A percentile compares a stretch with the other conserved stretches of the same genome.
These are phyloP conservation scores for Spathaspora sp. DNA, from an alignment of 805 yeast species.

Conservation along the genomic window DNA sequence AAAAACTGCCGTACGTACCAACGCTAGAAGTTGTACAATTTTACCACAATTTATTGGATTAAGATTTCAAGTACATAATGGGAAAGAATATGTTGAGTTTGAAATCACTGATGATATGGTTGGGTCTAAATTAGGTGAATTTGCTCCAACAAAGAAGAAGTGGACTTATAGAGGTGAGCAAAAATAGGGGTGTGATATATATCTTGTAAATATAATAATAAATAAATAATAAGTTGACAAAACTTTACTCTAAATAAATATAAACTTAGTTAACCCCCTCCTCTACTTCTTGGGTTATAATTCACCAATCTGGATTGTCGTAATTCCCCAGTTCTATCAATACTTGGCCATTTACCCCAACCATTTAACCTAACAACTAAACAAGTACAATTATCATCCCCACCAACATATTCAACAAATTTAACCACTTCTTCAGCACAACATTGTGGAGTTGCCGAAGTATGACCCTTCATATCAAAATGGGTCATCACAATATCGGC, in stretches of 20 bases:
- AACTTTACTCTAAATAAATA: neutral
- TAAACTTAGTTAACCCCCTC: slow-evolving; percentile 3
- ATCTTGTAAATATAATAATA: neutral
- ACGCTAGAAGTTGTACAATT: slow-evolving; percentile 91
- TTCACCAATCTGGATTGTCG: slow-evolving; percentile 68
- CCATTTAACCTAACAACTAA: slow-evolving; percentile 74
- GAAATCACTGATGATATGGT: slow-evolving; percentile 94
- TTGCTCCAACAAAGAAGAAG: slow-evolving; percentile 89
- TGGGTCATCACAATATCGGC: slow-evolving; percentile 81
- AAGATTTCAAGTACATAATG: slow-evolving; percentile 93
- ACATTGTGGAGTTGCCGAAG: slow-evolving; percentile 74
- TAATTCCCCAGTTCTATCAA: slow-evolving; percentile 77
- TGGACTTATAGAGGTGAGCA: slow-evolving; percentile 49
- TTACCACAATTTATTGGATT: slow-evolving; percentile 95
- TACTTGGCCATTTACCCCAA: slow-evolving; percentile 91
- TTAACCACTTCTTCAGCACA: slow-evolving; percentile 83
- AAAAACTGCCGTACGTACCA: slow-evolving; percentile 89
- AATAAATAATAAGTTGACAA: neutral
- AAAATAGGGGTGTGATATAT: neutral
- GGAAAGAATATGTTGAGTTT: slow-evolving; percentile 86
- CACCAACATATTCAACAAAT: slow-evolving; percentile 82
- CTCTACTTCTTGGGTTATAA: slow-evolving; percentile 28
- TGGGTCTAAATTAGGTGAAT: slow-evolving; percentile 92
- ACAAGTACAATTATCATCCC: slow-evolving; percentile 96
- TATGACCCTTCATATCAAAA: slow-evolving; percentile 57